phyloP scores from a whole-genome alignment of 73 alveolate species.

The Tetrahymena borealis region DNA sequence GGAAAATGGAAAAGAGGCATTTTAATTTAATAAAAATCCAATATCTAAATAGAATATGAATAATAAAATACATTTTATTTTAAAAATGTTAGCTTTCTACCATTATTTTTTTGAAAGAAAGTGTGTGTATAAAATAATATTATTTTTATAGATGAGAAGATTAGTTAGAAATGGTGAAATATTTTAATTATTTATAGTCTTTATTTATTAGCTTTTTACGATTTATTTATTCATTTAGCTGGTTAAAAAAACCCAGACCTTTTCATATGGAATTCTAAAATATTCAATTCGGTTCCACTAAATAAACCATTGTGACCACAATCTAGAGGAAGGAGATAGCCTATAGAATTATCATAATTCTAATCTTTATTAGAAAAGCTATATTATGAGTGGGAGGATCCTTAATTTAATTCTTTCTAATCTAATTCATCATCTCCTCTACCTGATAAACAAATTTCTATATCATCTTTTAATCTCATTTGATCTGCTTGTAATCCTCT shows the following conservation, averaged over 20 bases:
- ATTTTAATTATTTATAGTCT: too few species aligned
- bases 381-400: not conserved
- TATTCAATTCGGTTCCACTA: not conserved
- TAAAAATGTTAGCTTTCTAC: too few species aligned
- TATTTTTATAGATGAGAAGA: too few species aligned
- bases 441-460: not conserved
- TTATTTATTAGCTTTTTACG: too few species aligned
- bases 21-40: too few species aligned
- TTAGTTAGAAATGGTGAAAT: too few species aligned
- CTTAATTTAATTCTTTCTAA: not conserved
- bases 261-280: not conserved
- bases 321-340: not conserved
- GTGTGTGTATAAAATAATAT: too few species aligned
- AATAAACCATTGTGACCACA: not conserved
- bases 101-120: too few species aligned
- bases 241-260: not conserved
- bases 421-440: not conserved
- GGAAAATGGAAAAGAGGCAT: too few species aligned
- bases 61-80: too few species aligned
- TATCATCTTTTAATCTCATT: not conserved
- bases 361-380: not conserved
- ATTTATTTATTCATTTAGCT: not conserved
- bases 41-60: too few species aligned
- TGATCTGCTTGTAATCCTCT: not conserved
- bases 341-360: not conserved